Evolutionary conservation across 768 basidiomycete genomes (phyloP).

Genomic region (Russula griseocarnosa): DNA sequence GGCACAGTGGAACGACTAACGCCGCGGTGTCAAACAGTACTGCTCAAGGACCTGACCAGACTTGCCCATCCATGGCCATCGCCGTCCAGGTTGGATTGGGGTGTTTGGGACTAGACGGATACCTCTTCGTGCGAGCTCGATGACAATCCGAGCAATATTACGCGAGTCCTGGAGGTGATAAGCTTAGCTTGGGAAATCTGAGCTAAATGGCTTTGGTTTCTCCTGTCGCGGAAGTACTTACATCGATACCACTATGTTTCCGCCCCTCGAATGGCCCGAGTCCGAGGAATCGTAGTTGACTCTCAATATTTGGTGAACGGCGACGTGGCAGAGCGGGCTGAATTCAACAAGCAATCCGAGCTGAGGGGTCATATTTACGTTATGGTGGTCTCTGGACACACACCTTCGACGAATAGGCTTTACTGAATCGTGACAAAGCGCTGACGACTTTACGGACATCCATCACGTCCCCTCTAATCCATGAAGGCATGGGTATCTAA

Average conservation of each 20-base stretch:
- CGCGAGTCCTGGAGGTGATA: slow-evolving; percentile 66
- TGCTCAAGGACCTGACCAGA: slow-evolving; percentile 60
- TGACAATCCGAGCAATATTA: slow-evolving; percentile 79
- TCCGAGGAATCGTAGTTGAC: slow-evolving; percentile 70
- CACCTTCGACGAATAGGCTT: slow-evolving; percentile 13
- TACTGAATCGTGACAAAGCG: slow-evolving; percentile 36
- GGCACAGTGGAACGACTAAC: not conserved
- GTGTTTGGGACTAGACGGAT: slow-evolving; percentile 71
- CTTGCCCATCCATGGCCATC: slow-evolving; percentile 88
- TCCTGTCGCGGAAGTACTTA: slow-evolving; percentile 41
- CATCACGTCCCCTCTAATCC: slow-evolving; percentile 69
- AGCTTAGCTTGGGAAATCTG: not conserved
- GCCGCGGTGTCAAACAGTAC: slow-evolving; percentile 23
- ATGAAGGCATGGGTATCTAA: slow-evolving; percentile 64
- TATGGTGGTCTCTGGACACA: slow-evolving; percentile 3
- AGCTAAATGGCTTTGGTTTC: not conserved
- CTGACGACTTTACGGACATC: slow-evolving; percentile 66
- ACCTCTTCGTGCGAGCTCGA: slow-evolving; percentile 69
- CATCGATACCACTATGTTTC: slow-evolving; percentile 87
- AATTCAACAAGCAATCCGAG: slow-evolving; percentile 15
- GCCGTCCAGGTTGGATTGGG: slow-evolving; percentile 55
- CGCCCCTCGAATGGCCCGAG: slow-evolving; percentile 77
- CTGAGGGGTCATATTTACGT: slow-evolving; percentile 2
- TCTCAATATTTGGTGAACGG: slow-evolving; percentile 57
- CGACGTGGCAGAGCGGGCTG: slow-evolving; percentile 31